A percentile compares a stretch with the other conserved stretches of the same genome.
Evolutionary conservation across 768 basidiomycete species (phyloP).

Genomic region (Pleurotus tuber-regium): DNA sequence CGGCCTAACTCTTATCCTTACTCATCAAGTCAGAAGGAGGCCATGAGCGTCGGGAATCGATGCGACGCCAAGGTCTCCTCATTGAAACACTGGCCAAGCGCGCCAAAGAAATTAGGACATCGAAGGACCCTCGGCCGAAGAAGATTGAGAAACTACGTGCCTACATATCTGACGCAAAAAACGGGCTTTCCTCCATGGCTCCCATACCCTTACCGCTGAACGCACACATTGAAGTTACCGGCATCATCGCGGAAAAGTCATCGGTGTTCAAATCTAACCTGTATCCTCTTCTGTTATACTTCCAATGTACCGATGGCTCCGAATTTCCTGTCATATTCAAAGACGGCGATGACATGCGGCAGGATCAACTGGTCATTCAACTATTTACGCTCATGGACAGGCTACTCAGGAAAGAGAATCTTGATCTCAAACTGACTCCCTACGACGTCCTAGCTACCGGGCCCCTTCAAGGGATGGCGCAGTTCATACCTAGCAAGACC

Average conservation of each 20-base stretch:
- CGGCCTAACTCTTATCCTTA: too few relatives aligned
- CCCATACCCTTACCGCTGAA: conserved; percentile 89
- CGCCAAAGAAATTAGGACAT: conserved; percentile 82
- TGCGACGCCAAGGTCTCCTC: conserved; percentile 88
- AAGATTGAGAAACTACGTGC: conserved; percentile 96
- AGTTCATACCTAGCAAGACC: conserved; percentile 95
- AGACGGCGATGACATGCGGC: conserved; percentile 97
- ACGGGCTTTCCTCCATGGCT: conserved; percentile 74
- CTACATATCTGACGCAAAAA: conserved; percentile 81
- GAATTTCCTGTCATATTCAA: conserved; percentile 98
- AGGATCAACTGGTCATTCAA: conserved; percentile 97
- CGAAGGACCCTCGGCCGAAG: conserved; percentile 92
- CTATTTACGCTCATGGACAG: conserved; percentile 99
- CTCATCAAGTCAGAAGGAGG: conserved; percentile 63
- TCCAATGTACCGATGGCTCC: conserved; percentile 78
- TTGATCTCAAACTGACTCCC: conserved; percentile 88
- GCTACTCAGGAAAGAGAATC: conserved; percentile 87
- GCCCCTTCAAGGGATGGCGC: conserved; percentile 89
- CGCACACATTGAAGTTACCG: conserved; percentile 79
- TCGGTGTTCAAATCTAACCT: conserved; percentile 98
- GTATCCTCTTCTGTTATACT: conserved; percentile 87
- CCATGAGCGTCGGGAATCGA: conserved; percentile 77
- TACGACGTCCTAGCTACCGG: conserved; percentile 95
- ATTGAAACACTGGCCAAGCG: conserved; percentile 83
- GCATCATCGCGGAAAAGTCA: conserved; percentile 89